Conservation (phyloP, 31 red algal species). For the Asparagopsis taxiformis region DNA sequence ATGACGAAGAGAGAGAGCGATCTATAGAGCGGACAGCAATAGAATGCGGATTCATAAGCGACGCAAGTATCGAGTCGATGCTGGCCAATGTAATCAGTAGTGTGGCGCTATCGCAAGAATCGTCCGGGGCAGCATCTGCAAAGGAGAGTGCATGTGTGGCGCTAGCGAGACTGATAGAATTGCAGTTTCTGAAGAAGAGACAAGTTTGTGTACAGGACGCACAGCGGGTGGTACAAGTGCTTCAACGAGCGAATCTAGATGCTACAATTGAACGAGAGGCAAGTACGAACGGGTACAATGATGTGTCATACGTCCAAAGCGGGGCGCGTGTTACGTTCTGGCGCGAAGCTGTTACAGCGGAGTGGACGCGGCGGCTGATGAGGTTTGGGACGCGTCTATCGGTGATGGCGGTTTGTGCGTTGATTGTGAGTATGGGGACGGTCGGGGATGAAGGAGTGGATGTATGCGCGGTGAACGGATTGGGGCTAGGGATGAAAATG, state of each 20-base stretch:
- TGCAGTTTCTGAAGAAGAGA: conserved; percentile 3
- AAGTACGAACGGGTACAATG: background rate
- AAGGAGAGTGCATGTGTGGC: conserved; percentile 1
- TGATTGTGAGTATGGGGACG: no score
- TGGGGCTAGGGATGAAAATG: no score
- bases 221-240: background rate
- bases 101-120: background rate
- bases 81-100: background rate
- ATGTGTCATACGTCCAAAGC: background rate
- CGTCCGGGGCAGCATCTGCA: background rate
- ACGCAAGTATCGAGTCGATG: background rate
- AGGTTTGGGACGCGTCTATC: no score
- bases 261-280: background rate
- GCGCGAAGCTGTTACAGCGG: background rate
- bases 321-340: conserved; percentile 1
- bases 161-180: conserved; percentile 6
- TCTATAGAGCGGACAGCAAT: background rate
- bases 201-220: background rate
- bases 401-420: no score
- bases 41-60: background rate
- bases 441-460: no score
- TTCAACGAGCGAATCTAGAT: background rate
- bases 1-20: background rate
- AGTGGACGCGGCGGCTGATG: background rate
- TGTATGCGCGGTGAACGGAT: no score